Percentiles rank a stretch among this genome's conserved stretches.
These are phyloP conservation scores for Comarum palustre DNA, from an alignment of 306 rosid genomes.

Conservation along the genomic window DNA sequence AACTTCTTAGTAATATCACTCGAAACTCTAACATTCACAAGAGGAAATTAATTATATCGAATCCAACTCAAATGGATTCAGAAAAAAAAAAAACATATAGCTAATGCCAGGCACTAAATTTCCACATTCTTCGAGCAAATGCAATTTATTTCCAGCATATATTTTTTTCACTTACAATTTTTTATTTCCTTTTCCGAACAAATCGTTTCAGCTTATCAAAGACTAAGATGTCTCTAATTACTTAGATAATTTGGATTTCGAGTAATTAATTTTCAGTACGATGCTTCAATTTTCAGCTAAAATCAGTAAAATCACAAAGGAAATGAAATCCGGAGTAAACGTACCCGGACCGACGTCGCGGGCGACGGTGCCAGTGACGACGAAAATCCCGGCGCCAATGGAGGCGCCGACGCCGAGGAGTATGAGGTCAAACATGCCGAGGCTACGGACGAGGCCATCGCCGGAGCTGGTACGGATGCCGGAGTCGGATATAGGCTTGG, in stretches of 20 bases:
- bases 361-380: conserved; percentile 94
- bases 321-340: not conserved
- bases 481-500: conserved; percentile 53
- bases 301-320: not conserved
- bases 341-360: conserved; percentile 83
- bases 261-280: not conserved
- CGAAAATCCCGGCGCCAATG: conserved; percentile 89
- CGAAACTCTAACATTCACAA: not conserved
- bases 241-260: not conserved
- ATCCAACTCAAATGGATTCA: not conserved
- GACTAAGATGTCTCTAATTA: not conserved
- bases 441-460: conserved; percentile 76
- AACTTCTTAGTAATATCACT: not conserved
- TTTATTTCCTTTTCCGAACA: not conserved
- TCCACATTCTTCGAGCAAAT: not conserved
- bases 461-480: conserved; percentile 45
- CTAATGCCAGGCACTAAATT: not conserved
- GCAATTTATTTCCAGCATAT: not conserved
- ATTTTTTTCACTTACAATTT: not conserved
- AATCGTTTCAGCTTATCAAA: not conserved
- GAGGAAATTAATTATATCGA: not conserved
- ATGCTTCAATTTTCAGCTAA: not conserved
- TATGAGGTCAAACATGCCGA: conserved; percentile 74
- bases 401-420: conserved; percentile 93
- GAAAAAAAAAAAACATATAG: not conserved